Conservation (phyloP, 164 flowering plant genomes). For the Magnolia sinica region DNA sequence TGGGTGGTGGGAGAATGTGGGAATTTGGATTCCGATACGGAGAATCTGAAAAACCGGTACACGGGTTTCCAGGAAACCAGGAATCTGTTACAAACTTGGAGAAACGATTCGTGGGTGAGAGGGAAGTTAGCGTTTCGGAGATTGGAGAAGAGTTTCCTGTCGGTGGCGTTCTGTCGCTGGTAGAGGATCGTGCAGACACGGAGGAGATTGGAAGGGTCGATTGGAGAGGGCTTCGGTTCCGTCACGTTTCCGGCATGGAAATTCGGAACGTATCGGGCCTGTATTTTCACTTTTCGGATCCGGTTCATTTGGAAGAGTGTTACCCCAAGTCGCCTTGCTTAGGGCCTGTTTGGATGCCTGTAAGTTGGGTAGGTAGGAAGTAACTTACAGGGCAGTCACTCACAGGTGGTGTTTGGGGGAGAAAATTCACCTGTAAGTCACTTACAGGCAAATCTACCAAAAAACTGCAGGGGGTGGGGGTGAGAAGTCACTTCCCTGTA, state of each 20-base stretch:
- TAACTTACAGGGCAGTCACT: no score
- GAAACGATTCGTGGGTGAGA: constrained; percentile 78
- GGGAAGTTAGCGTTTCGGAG: constrained; percentile 34
- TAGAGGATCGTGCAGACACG: constrained; percentile 74
- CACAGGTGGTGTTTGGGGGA: no score
- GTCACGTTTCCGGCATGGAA: not conserved
- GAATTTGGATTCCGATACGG: constrained; percentile 39
- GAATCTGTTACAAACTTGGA: constrained; percentile 83
- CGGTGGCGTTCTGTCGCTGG: constrained; percentile 65
- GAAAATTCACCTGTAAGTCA: no score
- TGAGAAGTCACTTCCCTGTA: no score
- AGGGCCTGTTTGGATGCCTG: no score
- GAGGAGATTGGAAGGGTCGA: constrained; percentile 48
- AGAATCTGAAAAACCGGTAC: constrained; percentile 56
- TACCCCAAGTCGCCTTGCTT: no score
- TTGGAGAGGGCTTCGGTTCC: constrained; percentile 16
- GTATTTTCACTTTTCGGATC: not conserved
- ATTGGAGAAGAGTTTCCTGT: constrained; percentile 39
- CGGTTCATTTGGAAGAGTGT: not conserved
- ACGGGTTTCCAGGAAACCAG: constrained; percentile 78
- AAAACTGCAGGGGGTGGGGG: no score
- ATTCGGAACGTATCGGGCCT: not conserved
- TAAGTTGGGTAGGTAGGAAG: no score
- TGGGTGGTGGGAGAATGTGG: constrained; percentile 57
- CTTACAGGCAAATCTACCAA: no score